Conservation (phyloP, 2,329 filamentous ascomycete species). For the Coniochaeta sp. region DNA sequence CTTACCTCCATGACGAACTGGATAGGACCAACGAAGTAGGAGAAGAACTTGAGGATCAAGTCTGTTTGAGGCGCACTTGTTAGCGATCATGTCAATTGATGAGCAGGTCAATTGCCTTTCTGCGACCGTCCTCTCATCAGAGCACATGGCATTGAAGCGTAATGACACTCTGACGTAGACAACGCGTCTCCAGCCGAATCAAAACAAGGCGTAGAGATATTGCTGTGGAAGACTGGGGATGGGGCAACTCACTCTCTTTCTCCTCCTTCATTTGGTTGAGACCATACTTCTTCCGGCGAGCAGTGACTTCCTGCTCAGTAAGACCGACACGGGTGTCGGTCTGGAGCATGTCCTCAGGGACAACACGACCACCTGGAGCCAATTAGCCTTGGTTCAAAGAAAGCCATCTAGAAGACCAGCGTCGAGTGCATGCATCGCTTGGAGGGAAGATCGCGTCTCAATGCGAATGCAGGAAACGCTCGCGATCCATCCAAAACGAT, state of each 20-base stretch:
- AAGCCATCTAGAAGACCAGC: neutral
- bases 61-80: conserved; percentile 22
- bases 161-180: neutral
- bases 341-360: conserved; percentile 65
- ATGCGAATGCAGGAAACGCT: neutral
- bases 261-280: conserved; percentile 67
- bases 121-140: neutral
- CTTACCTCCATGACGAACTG: conserved; percentile 90
- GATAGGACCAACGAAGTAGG: conserved; percentile 81
- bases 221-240: neutral
- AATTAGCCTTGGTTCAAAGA: neutral
- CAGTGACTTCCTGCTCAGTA: conserved; percentile 59
- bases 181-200: too few relatives aligned
- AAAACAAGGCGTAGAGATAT: too few relatives aligned
- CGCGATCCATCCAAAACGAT: neutral
- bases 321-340: conserved; percentile 67
- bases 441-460: neutral
- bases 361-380: conserved; percentile 37
- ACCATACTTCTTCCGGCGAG: conserved; percentile 64
- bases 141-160: neutral
- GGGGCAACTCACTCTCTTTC: conserved; percentile 4
- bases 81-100: conserved; percentile 2
- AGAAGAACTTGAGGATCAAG: conserved; percentile 70
- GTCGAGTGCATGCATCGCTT: neutral
- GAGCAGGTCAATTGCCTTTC: neutral